Base-by-base conservation (phyloP, 2,329 filamentous ascomycete genomes). In the Exophiala xenobiotica region DNA sequence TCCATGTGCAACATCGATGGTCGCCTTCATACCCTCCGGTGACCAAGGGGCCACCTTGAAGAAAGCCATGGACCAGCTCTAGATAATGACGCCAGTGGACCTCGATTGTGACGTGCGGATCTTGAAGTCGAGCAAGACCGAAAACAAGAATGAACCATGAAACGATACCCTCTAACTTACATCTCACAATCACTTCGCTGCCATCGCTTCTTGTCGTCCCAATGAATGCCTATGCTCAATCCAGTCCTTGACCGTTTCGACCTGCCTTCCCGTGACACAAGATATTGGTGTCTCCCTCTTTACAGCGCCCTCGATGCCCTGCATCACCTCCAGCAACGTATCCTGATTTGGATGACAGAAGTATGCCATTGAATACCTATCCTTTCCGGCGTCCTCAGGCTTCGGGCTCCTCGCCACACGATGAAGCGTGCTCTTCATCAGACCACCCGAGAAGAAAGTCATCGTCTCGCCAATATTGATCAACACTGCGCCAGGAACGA, bases 291-390 rank as follows among this genome's bases (percentile, higher is more conserved):
- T 93, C 23, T 86, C 83, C 48, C 74, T 72, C 53, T 86, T 70
- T 46, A 78, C 75, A 1, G 68, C 70, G 7, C 45, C 48, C 64
- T 81, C 91, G 0, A 90, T 93, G 0, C 88, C 87, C 0, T 89
- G 88, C 31, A 95, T 81, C 1, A 85, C 88, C 61, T 92, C 86
- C 57, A 95, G 93, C 50, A 80, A 74, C 59, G 78, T 80, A 53
- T 87, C 80, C 65, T 82, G 86, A 65, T 95, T 90, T 5, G 90
- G 88, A 61, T 93, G 91, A 74, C 89, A 93, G 67, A 95, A 95
- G 72, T 93, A 96, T 62, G 90, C 91, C 65, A 96, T 86, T 62
- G 87, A 92, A 65, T 96, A 96, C 29, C 87, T 77, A n/a, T 69
- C 68, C 6, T 63, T 56, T 29, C 75, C 71, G 12, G 77, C 77